Evolutionary conservation across 2,329 filamentous ascomycete species (phyloP).

Genomic region (Apiospora rasikravindrae): DNA sequence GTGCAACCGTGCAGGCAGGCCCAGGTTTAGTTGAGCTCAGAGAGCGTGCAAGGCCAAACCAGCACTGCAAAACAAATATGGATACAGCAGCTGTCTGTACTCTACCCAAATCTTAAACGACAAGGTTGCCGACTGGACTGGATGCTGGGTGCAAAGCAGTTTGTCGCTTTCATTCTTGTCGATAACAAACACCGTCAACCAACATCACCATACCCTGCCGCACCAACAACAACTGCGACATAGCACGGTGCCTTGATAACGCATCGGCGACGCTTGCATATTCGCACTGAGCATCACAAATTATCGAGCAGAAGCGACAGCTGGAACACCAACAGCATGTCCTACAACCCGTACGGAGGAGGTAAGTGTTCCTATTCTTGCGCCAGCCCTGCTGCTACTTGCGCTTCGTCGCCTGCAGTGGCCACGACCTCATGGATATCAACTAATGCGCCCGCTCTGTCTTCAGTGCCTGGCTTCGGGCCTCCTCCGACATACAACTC

Average conservation of each 20-base stretch:
- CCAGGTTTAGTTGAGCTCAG: not conserved
- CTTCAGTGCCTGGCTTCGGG: conserved; percentile 68
- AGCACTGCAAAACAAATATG: too few species aligned
- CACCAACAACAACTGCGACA: not conserved
- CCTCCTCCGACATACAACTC: conserved; percentile 74
- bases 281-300: not conserved
- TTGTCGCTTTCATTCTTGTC: not conserved
- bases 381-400: not conserved
- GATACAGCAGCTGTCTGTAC: not conserved
- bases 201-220: not conserved
- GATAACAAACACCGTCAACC: not conserved
- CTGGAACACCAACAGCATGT: conserved; percentile 45
- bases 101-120: conserved; percentile 2
- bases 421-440: not conserved
- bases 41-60: not conserved
- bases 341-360: conserved; percentile 65
- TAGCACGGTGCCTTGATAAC: not conserved
- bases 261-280: not conserved
- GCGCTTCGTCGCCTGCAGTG: not conserved
- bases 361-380: conserved; percentile 43
- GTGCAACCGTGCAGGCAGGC: not conserved
- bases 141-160: not conserved
- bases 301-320: not conserved
- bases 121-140: not conserved
- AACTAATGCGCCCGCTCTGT: conserved; percentile 19